phyloP scores from a whole-genome alignment of 2,329 filamentous ascomycete genomes.

The Colletotrichum sp. region DNA sequence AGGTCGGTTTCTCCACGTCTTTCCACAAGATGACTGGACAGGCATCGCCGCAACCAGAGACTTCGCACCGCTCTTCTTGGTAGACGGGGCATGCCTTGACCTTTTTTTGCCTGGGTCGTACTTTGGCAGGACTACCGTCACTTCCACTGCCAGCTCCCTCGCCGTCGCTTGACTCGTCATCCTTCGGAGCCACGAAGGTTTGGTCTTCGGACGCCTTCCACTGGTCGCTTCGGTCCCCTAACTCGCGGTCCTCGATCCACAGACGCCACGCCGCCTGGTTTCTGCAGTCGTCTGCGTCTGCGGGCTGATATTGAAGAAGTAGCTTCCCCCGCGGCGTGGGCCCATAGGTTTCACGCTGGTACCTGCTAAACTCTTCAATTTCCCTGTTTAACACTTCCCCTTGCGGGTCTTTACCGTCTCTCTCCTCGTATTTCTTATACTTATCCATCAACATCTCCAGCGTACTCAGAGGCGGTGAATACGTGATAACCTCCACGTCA shows the following conservation, averaged over 20 bases:
- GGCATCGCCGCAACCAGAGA: not conserved
- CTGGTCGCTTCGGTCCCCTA: slow-evolving; percentile 25
- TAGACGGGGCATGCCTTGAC: not conserved
- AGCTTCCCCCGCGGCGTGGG: not conserved
- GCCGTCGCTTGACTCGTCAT: not conserved
- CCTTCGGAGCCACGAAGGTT: not conserved
- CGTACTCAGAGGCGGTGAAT: not conserved
- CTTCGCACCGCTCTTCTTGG: not conserved
- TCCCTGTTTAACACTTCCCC: not conserved
- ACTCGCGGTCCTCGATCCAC: slow-evolving; percentile 27
- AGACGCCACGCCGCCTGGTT: slow-evolving; percentile 5
- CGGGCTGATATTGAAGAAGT: slow-evolving; percentile 5
- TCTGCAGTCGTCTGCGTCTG: not conserved
- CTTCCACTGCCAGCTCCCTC: not conserved
- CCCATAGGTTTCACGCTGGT: not conserved
- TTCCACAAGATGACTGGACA: not conserved
- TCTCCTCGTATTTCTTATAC: too few species aligned
- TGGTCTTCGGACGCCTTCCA: not conserved
- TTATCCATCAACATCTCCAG: not conserved
- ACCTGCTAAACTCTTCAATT: not conserved
- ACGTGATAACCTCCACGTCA: not conserved
- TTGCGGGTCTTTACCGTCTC: accelerated
- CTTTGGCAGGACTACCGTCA: not conserved
- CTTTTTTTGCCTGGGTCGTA: not conserved
- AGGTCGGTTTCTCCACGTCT: not conserved